phyloP scores from a whole-genome alignment of 78 protist genomes.

The Dictyostelium brefeldianum region DNA sequence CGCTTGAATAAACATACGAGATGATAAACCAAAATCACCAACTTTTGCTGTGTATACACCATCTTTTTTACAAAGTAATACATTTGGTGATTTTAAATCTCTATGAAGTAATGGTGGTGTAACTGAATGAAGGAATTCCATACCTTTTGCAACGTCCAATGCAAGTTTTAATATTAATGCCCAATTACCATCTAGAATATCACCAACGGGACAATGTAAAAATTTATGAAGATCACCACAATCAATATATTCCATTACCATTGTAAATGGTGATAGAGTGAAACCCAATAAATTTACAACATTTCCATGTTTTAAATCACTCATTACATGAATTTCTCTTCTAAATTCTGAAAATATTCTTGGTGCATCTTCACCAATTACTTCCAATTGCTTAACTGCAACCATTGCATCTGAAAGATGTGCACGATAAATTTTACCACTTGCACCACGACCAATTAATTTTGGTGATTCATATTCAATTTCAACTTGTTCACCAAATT shows the following conservation, averaged over 20 bases:
- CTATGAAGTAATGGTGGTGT: slow-evolving; percentile 76
- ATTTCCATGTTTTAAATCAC: slow-evolving; percentile 64
- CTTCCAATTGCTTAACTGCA: slow-evolving; percentile 80
- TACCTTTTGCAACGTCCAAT: slow-evolving; percentile 78
- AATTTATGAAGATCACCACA: slow-evolving; percentile 79
- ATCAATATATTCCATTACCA: slow-evolving; percentile 79
- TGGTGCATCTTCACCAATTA: slow-evolving; percentile 74
- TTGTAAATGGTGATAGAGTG: slow-evolving; percentile 62
- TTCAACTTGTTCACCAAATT: background rate
- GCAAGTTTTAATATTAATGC: slow-evolving; percentile 52
- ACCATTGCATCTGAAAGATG: slow-evolving; percentile 41
- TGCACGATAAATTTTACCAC: slow-evolving; percentile 75
- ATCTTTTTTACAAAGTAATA: slow-evolving; percentile 34
- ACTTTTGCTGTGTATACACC: slow-evolving; percentile 66
- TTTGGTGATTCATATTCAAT: slow-evolving; percentile 25
- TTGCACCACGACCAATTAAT: slow-evolving; percentile 81
- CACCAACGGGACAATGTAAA: slow-evolving; percentile 41
- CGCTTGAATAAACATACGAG: slow-evolving; percentile 69
- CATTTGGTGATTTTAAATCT: slow-evolving; percentile 80
- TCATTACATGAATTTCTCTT: slow-evolving; percentile 80
- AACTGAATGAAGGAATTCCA: slow-evolving; percentile 78
- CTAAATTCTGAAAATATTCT: slow-evolving; percentile 73
- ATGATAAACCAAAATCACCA: slow-evolving; percentile 78
- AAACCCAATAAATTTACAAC: slow-evolving; percentile 76
- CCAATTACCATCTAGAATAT: slow-evolving; percentile 47